These are phyloP conservation scores for Arthroderma sp. DNA, from an alignment of 2,329 filamentous ascomycete species.

Conservation along the genomic window DNA sequence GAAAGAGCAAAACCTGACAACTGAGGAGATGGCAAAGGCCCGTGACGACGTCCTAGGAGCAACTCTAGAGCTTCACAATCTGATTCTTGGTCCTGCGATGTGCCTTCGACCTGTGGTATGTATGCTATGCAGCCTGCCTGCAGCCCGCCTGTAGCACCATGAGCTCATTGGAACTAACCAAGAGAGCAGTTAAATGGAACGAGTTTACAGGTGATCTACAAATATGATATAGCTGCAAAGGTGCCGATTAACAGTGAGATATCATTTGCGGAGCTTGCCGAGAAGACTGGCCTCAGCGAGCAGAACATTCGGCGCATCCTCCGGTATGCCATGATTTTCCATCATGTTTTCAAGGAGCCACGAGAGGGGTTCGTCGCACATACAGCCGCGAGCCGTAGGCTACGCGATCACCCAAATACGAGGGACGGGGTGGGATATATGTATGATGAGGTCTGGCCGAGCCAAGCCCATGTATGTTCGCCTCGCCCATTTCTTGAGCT, in stretches of 20 bases:
- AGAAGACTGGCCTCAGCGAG: constrained; percentile 10
- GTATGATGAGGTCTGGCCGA: constrained; percentile 5
- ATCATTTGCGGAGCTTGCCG: constrained; percentile 30
- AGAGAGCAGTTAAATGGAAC: too few relatives aligned
- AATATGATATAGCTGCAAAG: constrained; percentile 32
- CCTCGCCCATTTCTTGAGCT: too few relatives aligned
- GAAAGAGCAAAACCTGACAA: not conserved
- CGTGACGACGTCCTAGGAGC: not conserved
- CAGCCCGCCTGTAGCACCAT: too few relatives aligned
- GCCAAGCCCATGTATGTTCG: too few relatives aligned
- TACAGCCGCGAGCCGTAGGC: constrained; percentile 7
- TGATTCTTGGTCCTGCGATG: not conserved
- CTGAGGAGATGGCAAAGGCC: not conserved
- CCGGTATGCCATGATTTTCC: constrained; percentile 9
- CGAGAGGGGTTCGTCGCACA: constrained; percentile 7
- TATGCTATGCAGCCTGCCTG: too few relatives aligned
- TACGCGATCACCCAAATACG: constrained; percentile 4
- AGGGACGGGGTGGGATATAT: constrained; percentile 4
- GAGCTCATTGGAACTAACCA: too few relatives aligned
- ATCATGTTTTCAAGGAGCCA: constrained; percentile 8
- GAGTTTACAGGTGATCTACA: constrained; percentile 39
- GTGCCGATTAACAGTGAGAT: constrained; percentile 37
- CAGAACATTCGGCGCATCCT: constrained; percentile 9
- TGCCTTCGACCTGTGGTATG: not conserved
- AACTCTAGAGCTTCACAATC: not conserved